Evolutionary conservation across 441 rosid genomes (phyloP), one percentile per base, ranked within the genome.

Genomic region (Mallotus japonicus): DNA sequence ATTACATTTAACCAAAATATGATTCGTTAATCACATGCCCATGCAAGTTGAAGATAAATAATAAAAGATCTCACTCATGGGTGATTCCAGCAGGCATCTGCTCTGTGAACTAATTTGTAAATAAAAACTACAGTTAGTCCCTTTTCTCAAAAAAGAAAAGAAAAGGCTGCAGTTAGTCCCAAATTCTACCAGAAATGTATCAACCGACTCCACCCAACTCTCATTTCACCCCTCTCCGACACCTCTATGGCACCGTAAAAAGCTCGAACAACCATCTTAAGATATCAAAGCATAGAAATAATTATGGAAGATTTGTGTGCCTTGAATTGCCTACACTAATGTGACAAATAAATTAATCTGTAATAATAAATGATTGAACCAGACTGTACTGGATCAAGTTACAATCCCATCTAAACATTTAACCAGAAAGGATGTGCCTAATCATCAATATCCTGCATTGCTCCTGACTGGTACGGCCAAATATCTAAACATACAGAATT

Each of bases 391-490:
- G 67, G 19, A 51, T 73, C 73, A 50, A 59, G 58, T 58, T 64
- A 57, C 49, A 75, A 68, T 51, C 62, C 65, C 37, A 54, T 63
- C 24, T 63, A 24, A 14, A 70, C 55, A 74, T 58, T 54, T 5
- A 54, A 66, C 44, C 59, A 62, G 71, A 70, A 74, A 11, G 16
- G 16, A 24, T 0, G 44, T 67, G 32, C 67, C 19, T 62, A 60
- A 55, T 54, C n/a, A 51, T 49, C 20, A 54, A 67, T 22, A 34
- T 49, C 28, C 63, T 51, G 46, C 60, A 44, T 70, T 62, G 28
- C 71, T 59, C 65, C 77, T 46, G 8, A 72, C 69, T 24, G 66
- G 68, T 73, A 0, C 71, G 24, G 49, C 60, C 55, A 72, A 42
- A 44, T 2, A 22, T 59, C 19, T 14, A 2, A 58, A 63, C 40